Evolutionary conservation across 768 basidiomycete species (phyloP).

Genomic region (Pisolithus albus): DNA sequence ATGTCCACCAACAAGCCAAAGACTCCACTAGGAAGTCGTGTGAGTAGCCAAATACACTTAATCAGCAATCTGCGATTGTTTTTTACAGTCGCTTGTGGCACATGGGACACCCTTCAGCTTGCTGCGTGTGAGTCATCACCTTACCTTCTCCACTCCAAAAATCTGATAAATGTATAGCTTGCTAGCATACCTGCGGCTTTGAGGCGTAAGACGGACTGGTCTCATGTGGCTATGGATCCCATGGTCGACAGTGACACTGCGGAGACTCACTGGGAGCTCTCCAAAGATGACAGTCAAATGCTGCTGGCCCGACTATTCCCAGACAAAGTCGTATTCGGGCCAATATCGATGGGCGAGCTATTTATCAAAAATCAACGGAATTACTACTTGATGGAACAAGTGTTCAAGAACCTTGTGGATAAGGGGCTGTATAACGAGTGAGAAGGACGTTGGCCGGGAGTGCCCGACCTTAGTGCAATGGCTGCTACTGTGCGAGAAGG

Average conservation of each 20-base stretch:
- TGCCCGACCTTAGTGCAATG: not conserved
- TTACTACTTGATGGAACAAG: not conserved
- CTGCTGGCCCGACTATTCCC: not conserved
- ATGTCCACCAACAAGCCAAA: not conserved
- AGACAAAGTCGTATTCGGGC: not conserved
- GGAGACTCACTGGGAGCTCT: too few relatives aligned
- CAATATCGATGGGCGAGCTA: not conserved
- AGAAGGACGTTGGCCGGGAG: not conserved
- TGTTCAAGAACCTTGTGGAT: not conserved
- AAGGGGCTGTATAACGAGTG: not conserved
- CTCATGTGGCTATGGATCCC: not conserved
- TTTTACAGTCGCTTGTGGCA: not conserved
- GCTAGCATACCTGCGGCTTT: not conserved
- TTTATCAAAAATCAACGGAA: not conserved
- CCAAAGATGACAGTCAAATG: not conserved
- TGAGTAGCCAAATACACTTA: not conserved
- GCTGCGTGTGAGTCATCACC: not conserved
- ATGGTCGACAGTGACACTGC: not conserved
- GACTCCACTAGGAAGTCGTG: not conserved
- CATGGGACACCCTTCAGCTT: not conserved
- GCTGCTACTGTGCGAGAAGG: not conserved
- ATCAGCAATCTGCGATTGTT: not conserved
- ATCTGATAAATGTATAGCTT: not conserved
- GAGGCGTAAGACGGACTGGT: slow-evolving; percentile 1
- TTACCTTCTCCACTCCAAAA: not conserved